Conservation (phyloP, 139 green algal species). For the Coelastrella sp. region DNA sequence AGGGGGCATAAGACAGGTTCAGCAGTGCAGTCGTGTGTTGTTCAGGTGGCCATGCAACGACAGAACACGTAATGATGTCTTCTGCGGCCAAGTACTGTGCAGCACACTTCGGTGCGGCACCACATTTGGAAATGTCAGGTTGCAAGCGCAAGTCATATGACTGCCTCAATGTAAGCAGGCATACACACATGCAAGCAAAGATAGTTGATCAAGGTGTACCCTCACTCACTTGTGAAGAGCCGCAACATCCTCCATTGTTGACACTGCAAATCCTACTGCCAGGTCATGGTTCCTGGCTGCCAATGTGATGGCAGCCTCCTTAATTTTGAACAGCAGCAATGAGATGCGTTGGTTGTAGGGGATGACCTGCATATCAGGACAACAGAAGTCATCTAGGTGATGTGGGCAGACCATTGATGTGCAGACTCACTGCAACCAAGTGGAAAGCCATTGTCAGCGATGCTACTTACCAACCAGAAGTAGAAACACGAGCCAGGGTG, state of each 20-base stretch:
- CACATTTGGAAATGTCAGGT: too few relatives aligned
- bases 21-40: too few relatives aligned
- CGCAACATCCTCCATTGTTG: constrained; percentile 34
- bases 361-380: constrained; percentile 15
- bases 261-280: constrained; percentile 17
- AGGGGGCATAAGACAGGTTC: too few relatives aligned
- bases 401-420: too few relatives aligned
- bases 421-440: too few relatives aligned
- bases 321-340: constrained; percentile 52
- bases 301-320: constrained; percentile 23
- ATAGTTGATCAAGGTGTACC: not conserved
- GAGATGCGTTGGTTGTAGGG: constrained; percentile 45
- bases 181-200: not conserved
- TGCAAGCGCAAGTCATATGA: not conserved
- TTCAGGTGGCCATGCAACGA: too few relatives aligned
- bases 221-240: constrained; percentile 28
- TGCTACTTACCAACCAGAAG: too few relatives aligned
- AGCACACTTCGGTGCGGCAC: too few relatives aligned
- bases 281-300: not conserved
- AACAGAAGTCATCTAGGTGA: not conserved
- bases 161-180: not conserved
- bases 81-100: too few relatives aligned
- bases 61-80: too few relatives aligned
- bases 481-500: too few relatives aligned
- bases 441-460: too few relatives aligned